Evolutionary conservation across 768 basidiomycete species (phyloP), one percentile per base, ranked within the genome.

Genomic region (Xerocomus brunneocitrinus): DNA sequence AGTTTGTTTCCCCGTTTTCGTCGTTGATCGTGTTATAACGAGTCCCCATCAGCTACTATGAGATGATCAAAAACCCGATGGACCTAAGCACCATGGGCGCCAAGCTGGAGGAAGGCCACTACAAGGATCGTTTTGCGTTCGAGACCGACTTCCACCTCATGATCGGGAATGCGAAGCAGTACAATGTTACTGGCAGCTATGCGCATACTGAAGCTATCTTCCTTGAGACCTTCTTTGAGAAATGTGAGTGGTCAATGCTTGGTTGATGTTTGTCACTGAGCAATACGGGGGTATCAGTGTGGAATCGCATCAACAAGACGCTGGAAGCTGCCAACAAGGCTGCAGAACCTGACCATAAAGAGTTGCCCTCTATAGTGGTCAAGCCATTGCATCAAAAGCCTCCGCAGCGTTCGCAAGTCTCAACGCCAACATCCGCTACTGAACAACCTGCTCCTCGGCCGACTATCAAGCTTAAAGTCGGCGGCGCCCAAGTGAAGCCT

Each of bases 1-100:
- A 89, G 90, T 95, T 67, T 51, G 54, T 47, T 22, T 49, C 28
- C 19, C 38, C 24, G 4, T 41, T 49, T 59, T 53, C 41, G 44
- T 40, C 49, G 34, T 50, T 14, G 47, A 39, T 47, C 36, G 38
- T 58, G 32, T 39, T 27, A 41, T 46, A 38, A 49, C 50, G 38
- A 8, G 10, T 27, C 27, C n/a, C 7, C 42, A 8, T 38, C 55
- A 95, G 94, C 60, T 98, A 98, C 68, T 92, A 93, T 62, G 85
- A 89, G 49, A 73, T 94, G 54, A 86, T 99, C 68, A 89, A 89
- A 69, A 78, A 87, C 10, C 95, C 97, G 1, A 98, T 99, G 91
- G 97, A 99, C 65, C 76, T 98, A 16, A 85, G 85, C 48, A 93
- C 94, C 0, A 89, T 95, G 76, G 75, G 79, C 27, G 87, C 87